These are phyloP conservation scores for Cytospora piceicola DNA, from an alignment of 2,329 filamentous ascomycete species.

Conservation along the genomic window DNA sequence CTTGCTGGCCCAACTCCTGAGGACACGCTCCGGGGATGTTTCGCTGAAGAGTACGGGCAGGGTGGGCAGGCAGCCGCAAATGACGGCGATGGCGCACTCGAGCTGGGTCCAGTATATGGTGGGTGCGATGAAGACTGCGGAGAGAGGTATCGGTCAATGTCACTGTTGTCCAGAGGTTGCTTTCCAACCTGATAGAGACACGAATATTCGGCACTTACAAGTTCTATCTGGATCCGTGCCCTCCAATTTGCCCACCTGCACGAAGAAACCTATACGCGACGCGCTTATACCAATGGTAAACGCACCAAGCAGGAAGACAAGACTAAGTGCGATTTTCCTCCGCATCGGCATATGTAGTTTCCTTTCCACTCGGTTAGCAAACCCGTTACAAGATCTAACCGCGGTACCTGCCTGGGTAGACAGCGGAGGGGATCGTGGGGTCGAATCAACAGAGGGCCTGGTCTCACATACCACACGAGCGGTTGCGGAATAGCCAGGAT, in stretches of 20 bases:
- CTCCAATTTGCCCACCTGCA: neutral
- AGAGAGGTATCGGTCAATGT: neutral
- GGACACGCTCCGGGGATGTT: neutral
- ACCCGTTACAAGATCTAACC: neutral
- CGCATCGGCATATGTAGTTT: neutral
- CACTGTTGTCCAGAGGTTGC: neutral
- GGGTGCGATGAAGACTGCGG: neutral
- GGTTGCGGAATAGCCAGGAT: constrained; percentile 1
- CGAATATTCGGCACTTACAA: neutral
- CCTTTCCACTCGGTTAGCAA: neutral
- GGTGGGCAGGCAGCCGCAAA: constrained; percentile 5
- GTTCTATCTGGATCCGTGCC: neutral
- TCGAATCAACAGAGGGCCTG: too few species aligned
- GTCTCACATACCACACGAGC: neutral
- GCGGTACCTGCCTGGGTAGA: neutral
- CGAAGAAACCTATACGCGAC: neutral
- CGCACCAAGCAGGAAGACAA: constrained; percentile 4
- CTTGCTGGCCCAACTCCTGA: constrained; percentile 4
- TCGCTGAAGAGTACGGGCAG: neutral
- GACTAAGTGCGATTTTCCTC: neutral
- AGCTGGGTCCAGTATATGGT: constrained; percentile 8
- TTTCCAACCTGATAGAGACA: neutral
- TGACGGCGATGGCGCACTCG: constrained; percentile 24
- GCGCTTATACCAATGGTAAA: constrained; percentile 3
- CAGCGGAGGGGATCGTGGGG: neutral